Conservation (phyloP, 2,329 filamentous ascomycete species). For the Huntiella abstrusa region DNA sequence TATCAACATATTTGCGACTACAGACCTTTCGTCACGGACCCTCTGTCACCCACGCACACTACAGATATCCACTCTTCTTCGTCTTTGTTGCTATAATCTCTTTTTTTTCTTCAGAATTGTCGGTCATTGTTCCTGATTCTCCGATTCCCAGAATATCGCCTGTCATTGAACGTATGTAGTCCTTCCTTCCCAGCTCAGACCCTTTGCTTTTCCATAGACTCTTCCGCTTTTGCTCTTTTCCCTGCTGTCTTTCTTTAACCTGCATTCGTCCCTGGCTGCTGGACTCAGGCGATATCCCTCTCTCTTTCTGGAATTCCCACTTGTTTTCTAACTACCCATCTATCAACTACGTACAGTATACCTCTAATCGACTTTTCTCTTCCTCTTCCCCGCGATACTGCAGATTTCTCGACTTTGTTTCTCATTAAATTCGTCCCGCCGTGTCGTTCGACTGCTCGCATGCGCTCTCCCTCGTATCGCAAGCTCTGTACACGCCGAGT, state of each 20-base stretch:
- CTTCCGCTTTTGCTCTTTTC: conserved; percentile 4
- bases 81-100: too few relatives aligned
- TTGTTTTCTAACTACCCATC: conserved; percentile 1
- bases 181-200: neutral
- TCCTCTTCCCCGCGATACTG: neutral
- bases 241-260: conserved; percentile 2
- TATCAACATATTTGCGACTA: too few relatives aligned
- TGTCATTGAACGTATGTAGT: too few relatives aligned
- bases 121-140: too few relatives aligned
- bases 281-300: neutral
- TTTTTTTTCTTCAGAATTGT: too few relatives aligned
- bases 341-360: neutral
- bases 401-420: neutral
- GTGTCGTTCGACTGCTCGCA: neutral
- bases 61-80: too few relatives aligned
- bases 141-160: too few relatives aligned
- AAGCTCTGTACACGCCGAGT: neutral
- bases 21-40: too few relatives aligned
- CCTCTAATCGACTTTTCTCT: neutral
- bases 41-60: too few relatives aligned
- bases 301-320: neutral
- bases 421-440: conserved; percentile 1
- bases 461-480: neutral
- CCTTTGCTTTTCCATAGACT: conserved; percentile 3
- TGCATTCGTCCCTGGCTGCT: neutral